Evolutionary conservation across 2,329 filamentous ascomycete genomes (phyloP), one percentile per base, ranked within the genome.

Genomic region (Botrytis sinoallii): DNA sequence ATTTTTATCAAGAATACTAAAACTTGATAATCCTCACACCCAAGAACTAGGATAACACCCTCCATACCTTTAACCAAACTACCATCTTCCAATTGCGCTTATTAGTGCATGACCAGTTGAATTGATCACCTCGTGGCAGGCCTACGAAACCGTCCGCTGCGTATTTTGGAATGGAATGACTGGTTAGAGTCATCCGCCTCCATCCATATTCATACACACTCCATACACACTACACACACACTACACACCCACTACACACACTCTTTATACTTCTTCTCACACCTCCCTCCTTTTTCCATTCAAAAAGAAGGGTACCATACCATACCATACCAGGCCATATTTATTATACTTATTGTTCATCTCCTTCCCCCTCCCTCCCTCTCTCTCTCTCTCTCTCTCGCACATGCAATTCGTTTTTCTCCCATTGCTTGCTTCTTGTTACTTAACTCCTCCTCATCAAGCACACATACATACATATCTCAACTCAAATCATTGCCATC

Each of bases 41-140:
- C 10, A 38, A 52, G 64, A 66, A 66, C 32, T 66, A 52, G 42
- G 61, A 64, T 25, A 12, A 64, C 61, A 44, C 61, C 61, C 61
- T 64, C 12, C 32, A 20, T 35, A 59, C 32, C 18, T 60, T 35
- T 35, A 25, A 25, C 35, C 29, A 61, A 14, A 65, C n/a, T 46
- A 46, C 40, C 40, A 46, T 70, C n/a, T 71, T 71, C 70, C 60
- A 71, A 65, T 71, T 71, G 70, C 70, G 70, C 70, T 57, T 71
- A 71, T 66, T 66, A 71, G 70, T 71, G 60, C 70, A 71, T 71
- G 70, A 71, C 70, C 70, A 71, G 60, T 70, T 71, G 59, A 71
- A 71, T 71, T 65, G 59, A 52, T 71, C 70, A 71, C 65, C 70
- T 71, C 70, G 70, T 71, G 70, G 70, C 70, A 71, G 70, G 70